Conservation (phyloP, 768 basidiomycete species). For the Dioszegia aurantiaca region DNA sequence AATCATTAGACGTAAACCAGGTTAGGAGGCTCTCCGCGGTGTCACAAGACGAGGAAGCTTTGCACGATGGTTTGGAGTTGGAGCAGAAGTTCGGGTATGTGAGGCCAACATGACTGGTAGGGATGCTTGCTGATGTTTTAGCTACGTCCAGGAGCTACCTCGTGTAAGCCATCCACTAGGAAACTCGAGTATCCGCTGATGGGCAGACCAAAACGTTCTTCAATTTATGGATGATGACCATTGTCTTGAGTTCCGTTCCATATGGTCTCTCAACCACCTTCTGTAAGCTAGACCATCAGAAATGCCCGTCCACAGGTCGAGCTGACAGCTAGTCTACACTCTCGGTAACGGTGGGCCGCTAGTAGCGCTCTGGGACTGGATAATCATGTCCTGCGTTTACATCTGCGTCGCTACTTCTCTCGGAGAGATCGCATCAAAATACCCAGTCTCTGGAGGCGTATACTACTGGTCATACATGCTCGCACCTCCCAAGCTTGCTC, state of each 20-base stretch:
- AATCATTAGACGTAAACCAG: background rate
- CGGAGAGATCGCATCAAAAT: conserved; percentile 35
- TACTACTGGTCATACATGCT: conserved; percentile 63
- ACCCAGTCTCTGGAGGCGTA: conserved; percentile 31
- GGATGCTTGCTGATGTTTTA: background rate
- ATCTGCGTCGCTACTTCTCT: conserved; percentile 34
- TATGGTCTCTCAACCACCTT: conserved; percentile 33
- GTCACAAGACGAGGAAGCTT: background rate
- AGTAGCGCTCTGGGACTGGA: conserved; percentile 34
- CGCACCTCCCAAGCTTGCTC: conserved; percentile 57
- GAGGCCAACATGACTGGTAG: background rate
- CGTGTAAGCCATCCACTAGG: background rate
- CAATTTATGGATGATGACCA: conserved; percentile 31
- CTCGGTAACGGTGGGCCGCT: conserved; percentile 30
- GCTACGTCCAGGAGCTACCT: conserved; percentile 21
- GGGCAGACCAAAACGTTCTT: conserved; percentile 31
- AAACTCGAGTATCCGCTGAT: background rate
- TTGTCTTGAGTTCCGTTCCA: conserved; percentile 30
- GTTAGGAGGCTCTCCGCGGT: background rate
- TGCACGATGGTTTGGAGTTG: conserved; percentile 6
- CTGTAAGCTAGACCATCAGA: conserved; percentile 13
- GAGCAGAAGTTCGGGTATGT: conserved; percentile 17
- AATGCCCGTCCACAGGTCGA: background rate
- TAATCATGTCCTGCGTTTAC: conserved; percentile 31
- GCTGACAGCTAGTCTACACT: conserved; percentile 21